Evolutionary conservation across 208 protist species (phyloP).

Genomic region (Endotrypanum monterogeii): DNA sequence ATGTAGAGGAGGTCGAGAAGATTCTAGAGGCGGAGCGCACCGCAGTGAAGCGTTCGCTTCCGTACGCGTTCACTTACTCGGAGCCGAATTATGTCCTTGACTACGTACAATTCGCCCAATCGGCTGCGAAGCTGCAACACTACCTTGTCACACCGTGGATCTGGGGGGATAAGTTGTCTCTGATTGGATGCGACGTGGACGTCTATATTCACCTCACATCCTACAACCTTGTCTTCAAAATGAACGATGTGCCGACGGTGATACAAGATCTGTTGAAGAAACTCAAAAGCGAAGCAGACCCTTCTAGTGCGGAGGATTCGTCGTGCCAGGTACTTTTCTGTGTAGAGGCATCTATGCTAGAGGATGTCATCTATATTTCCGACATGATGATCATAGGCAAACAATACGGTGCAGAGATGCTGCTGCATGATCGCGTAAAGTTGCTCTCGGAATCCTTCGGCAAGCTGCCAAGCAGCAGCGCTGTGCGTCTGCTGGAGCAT

Average conservation of each 20-base stretch:
- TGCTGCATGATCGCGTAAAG: constrained; percentile 67
- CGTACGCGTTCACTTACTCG: constrained; percentile 72
- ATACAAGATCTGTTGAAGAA: constrained; percentile 39
- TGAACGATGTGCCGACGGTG: constrained; percentile 25
- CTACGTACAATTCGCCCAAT: constrained; percentile 76
- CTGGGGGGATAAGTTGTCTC: constrained; percentile 73
- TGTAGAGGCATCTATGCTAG: constrained; percentile 70
- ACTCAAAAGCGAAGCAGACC: constrained; percentile 27
- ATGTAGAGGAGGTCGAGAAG: constrained; percentile 50
- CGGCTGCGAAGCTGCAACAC: constrained; percentile 54
- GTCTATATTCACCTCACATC: constrained; percentile 79
- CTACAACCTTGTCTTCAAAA: constrained; percentile 75
- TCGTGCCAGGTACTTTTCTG: constrained; percentile 47
- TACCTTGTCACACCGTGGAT: constrained; percentile 84
- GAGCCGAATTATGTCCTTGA: constrained; percentile 86
- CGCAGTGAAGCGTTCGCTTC: constrained; percentile 29
- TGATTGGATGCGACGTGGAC: constrained; percentile 63
- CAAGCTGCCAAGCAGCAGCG: constrained; percentile 41
- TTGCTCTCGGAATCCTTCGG: constrained; percentile 54
- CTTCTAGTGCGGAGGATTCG: constrained; percentile 10
- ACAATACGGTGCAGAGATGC: constrained; percentile 47
- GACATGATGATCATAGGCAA: constrained; percentile 74
- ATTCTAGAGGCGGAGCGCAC: constrained; percentile 55
- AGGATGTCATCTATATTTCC: constrained; percentile 75
- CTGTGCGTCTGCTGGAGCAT: constrained; percentile 60